Conservation (phyloP, 1,284 basidiomycete genomes). For the Kalmanozyma brasiliensis region DNA sequence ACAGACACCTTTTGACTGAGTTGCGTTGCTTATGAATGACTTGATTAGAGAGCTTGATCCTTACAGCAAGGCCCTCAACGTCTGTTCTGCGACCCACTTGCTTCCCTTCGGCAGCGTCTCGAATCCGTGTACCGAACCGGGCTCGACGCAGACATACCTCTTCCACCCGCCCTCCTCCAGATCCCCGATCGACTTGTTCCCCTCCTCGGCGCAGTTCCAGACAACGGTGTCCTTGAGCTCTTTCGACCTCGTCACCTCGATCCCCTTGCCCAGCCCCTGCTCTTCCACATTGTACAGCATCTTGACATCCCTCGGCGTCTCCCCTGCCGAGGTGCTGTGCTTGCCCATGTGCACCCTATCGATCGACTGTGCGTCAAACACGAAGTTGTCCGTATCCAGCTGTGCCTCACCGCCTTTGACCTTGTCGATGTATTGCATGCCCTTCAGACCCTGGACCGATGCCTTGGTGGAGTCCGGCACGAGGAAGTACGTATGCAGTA, state of each 20-base stretch:
- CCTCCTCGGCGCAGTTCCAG: slow-evolving; percentile 69
- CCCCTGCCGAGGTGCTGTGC: slow-evolving; percentile 16
- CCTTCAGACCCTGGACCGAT: slow-evolving; percentile 45
- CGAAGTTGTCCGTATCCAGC: slow-evolving; percentile 30
- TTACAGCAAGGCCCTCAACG: slow-evolving; percentile 44
- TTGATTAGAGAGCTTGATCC: no score
- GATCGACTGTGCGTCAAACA: slow-evolving; percentile 34
- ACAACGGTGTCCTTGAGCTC: slow-evolving; percentile 58
- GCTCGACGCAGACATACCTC: slow-evolving; percentile 68
- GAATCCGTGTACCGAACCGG: slow-evolving; percentile 64
- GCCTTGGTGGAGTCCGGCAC: slow-evolving; percentile 61
- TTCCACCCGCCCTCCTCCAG: slow-evolving; percentile 67
- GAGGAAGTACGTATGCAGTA: slow-evolving; percentile 67
- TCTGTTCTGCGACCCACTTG: slow-evolving; percentile 41
- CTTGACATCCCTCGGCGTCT: slow-evolving; percentile 36
- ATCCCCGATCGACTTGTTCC: slow-evolving; percentile 65
- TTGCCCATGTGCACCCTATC: slow-evolving; percentile 47
- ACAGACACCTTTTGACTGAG: no score
- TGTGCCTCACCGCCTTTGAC: slow-evolving; percentile 26
- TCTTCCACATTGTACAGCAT: slow-evolving; percentile 39
- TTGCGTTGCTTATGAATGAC: no score
- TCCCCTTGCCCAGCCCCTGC: slow-evolving; percentile 42
- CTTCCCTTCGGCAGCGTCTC: slow-evolving; percentile 60
- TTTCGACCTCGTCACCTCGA: slow-evolving; percentile 43
- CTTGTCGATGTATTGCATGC: slow-evolving; percentile 54